A percentile compares a stretch with the other conserved stretches of the same genome.
phyloP scores from a whole-genome alignment of 2,329 filamentous ascomycete species.

The Cladosporium sp. region DNA sequence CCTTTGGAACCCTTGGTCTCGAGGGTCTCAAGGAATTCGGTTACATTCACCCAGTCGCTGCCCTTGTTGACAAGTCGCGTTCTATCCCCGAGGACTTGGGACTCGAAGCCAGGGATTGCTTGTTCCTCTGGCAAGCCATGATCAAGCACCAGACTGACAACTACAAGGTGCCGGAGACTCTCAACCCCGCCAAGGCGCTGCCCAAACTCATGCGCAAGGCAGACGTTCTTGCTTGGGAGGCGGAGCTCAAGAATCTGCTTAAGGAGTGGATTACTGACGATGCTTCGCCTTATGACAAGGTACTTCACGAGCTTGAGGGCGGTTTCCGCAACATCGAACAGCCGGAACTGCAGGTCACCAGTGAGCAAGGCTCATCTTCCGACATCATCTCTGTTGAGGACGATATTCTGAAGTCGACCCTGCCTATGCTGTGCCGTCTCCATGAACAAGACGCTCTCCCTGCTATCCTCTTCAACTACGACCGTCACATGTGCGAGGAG shows the following conservation, averaged over 20 bases:
- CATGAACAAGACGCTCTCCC: slow-evolving; percentile 67
- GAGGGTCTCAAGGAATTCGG: slow-evolving; percentile 54
- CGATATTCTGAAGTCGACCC: slow-evolving; percentile 48
- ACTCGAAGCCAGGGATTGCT: slow-evolving; percentile 71
- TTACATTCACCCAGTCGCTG: slow-evolving; percentile 68
- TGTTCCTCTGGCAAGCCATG: slow-evolving; percentile 67
- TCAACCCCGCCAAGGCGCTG: slow-evolving; percentile 55
- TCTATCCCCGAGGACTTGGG: slow-evolving; percentile 67
- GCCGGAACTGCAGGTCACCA: slow-evolving; percentile 31
- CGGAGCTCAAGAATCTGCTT: slow-evolving; percentile 60
- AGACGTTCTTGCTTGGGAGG: slow-evolving; percentile 68
- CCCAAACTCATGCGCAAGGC: slow-evolving; percentile 62
- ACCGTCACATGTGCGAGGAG: slow-evolving; percentile 65
- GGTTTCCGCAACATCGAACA: slow-evolving; percentile 30
- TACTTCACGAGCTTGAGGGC: slow-evolving; percentile 53
- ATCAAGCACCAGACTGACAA: slow-evolving; percentile 53
- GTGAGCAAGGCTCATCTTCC: slow-evolving; percentile 22
- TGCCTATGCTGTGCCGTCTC: slow-evolving; percentile 62
- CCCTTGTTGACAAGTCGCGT: slow-evolving; percentile 62
- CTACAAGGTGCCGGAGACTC: slow-evolving; percentile 48
- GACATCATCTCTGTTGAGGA: slow-evolving; percentile 21
- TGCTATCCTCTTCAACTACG: slow-evolving; percentile 77
- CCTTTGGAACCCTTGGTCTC: slow-evolving; percentile 49
- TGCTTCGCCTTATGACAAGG: slow-evolving; percentile 54
- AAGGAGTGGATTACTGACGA: slow-evolving; percentile 61